Evolutionary conservation across 306 rosid species (phyloP).

Genomic region (Astragalus membranaceus): DNA sequence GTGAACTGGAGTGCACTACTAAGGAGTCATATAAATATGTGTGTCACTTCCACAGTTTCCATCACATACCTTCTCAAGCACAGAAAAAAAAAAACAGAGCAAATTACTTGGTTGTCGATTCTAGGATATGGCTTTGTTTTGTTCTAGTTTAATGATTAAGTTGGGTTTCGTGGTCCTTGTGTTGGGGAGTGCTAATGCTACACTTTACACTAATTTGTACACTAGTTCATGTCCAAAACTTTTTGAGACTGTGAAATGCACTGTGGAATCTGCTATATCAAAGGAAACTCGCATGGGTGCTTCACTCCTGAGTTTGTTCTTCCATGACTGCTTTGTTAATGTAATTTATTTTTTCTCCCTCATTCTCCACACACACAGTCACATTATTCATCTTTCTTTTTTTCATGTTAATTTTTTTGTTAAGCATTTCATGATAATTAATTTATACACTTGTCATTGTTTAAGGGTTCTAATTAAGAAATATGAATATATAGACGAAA

Average conservation of each 20-base stretch:
- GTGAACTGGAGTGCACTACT: neutral
- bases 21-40: slow-evolving; percentile 3
- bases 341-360: slow-evolving; percentile 28
- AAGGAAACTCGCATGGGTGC: slow-evolving; percentile 94
- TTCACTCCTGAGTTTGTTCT: slow-evolving; percentile 82
- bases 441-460: neutral
- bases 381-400: too few species aligned
- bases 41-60: neutral
- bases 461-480: neutral
- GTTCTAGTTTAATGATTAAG: neutral
- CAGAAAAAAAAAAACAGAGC: neutral
- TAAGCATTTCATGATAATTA: too few species aligned
- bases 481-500: too few species aligned
- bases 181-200: slow-evolving; percentile 35
- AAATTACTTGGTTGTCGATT: neutral
- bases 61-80: neutral
- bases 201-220: slow-evolving; percentile 51
- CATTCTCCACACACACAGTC: neutral
- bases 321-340: slow-evolving; percentile 89
- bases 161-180: slow-evolving; percentile 28
- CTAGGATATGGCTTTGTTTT: slow-evolving; percentile 26
- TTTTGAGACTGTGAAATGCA: slow-evolving; percentile 40
- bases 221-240: slow-evolving; percentile 57
- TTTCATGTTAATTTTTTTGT: too few species aligned
- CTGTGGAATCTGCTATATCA: slow-evolving; percentile 45